Evolutionary conservation across 208 protist species (phyloP).

Genomic region (Trichomonas gallinae): DNA sequence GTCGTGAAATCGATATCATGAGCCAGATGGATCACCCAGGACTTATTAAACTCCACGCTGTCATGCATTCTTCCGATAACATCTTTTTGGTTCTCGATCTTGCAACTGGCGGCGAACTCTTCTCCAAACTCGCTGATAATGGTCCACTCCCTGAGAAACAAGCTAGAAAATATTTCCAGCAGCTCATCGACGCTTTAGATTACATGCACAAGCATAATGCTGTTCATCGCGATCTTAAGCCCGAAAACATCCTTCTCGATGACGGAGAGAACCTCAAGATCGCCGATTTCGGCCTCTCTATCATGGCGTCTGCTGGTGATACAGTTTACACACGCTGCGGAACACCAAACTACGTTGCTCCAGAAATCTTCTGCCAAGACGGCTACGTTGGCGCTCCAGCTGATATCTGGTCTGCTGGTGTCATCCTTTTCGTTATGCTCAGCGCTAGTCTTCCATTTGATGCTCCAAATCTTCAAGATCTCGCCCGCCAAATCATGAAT

Average conservation of each 20-base stretch:
- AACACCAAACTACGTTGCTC: conserved; percentile 38
- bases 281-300: conserved; percentile 41
- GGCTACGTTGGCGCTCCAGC: conserved; percentile 23
- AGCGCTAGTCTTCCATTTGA: background rate
- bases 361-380: conserved; percentile 34
- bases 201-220: conserved; percentile 3
- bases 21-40: background rate
- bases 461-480: background rate
- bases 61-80: background rate
- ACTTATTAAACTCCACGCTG: background rate
- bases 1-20: conserved; percentile 22
- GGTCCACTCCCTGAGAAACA: background rate
- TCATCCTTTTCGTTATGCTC: conserved; percentile 18
- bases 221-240: conserved; percentile 43
- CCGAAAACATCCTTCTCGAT: conserved; percentile 37
- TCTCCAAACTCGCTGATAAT: background rate
- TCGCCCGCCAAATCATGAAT: background rate
- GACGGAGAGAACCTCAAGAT: conserved; percentile 32
- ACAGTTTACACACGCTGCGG: conserved; percentile 33
- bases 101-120: conserved; percentile 1
- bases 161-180: conserved; percentile 10
- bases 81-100: conserved; percentile 10
- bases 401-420: conserved; percentile 14
- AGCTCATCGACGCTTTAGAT: conserved; percentile 22
- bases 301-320: conserved; percentile 16